These are phyloP conservation scores for Tylopilus sp. DNA, from an alignment of 768 basidiomycete genomes.

Conservation along the genomic window DNA sequence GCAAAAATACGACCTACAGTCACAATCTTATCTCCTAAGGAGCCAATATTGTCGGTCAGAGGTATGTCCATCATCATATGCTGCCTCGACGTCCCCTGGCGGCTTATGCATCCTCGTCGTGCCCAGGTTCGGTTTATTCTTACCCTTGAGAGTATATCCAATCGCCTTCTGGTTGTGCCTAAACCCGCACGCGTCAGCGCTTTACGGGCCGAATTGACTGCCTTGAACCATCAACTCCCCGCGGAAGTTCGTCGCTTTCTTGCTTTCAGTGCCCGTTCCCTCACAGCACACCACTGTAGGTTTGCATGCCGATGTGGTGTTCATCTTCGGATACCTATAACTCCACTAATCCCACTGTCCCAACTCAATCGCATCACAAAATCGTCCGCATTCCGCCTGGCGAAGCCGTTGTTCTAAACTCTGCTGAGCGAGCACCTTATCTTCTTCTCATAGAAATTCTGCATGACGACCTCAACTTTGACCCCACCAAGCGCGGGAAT, in stretches of 20 bases:
- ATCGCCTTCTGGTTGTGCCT: conserved; percentile 86
- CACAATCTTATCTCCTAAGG: conserved; percentile 71
- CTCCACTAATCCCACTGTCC: conserved; percentile 27
- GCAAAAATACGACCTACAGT: conserved; percentile 60
- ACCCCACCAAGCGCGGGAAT: conserved; percentile 78
- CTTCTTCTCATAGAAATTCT: conserved; percentile 90
- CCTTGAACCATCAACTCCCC: conserved; percentile 92
- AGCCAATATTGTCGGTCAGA: conserved; percentile 87
- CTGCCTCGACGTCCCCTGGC: neutral
- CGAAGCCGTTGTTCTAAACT: conserved; percentile 96
- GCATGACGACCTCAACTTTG: conserved; percentile 88
- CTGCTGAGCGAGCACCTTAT: conserved; percentile 94
- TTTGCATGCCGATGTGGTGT: conserved; percentile 90
- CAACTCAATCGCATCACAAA: conserved; percentile 76
- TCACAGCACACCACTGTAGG: conserved; percentile 37
- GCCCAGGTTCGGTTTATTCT: conserved; percentile 80
- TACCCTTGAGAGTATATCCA: conserved; percentile 88
- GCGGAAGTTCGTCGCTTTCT: conserved; percentile 65
- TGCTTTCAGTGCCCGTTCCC: neutral
- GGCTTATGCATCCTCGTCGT: neutral
- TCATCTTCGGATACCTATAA: conserved; percentile 59
- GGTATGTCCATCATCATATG: conserved; percentile 42
- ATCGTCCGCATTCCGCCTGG: conserved; percentile 97
- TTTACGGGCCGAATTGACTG: conserved; percentile 92
- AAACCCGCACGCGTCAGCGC: conserved; percentile 94